Conservation (phyloP, 2,329 filamentous ascomycete species). For the Trichoderma simmonsii region DNA sequence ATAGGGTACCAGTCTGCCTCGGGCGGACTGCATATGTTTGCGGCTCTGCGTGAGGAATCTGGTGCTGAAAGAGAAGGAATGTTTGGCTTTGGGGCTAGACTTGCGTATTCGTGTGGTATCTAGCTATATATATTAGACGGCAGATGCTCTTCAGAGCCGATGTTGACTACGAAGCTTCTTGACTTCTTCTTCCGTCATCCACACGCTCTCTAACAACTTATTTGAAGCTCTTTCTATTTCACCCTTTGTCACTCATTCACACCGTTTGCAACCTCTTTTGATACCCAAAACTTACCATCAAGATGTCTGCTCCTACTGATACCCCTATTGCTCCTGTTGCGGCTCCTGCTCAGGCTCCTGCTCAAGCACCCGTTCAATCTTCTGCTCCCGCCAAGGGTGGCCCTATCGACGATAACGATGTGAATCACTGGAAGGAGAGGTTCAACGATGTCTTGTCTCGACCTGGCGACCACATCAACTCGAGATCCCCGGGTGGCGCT, state of each 20-base stretch:
- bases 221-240: not conserved
- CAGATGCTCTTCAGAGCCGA: not conserved
- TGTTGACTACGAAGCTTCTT: not conserved
- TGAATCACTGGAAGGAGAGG: constrained; percentile 43
- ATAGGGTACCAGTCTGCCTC: not conserved
- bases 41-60: not conserved
- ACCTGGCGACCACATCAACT: constrained; percentile 42
- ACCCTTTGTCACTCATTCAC: constrained; percentile 11
- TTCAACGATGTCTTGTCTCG: constrained; percentile 44
- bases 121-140: not conserved
- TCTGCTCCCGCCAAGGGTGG: constrained; percentile 24
- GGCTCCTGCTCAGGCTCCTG: not conserved
- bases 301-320: constrained; percentile 13
- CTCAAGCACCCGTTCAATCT: not conserved
- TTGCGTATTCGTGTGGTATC: not conserved
- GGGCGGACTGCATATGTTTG: not conserved
- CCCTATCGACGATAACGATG: constrained; percentile 41
- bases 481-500: constrained; percentile 37
- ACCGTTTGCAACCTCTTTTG: not conserved
- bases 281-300: not conserved
- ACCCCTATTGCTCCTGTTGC: not conserved
- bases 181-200: not conserved
- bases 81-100: not conserved
- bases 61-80: not conserved
- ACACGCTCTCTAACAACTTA: not conserved